phyloP scores from a whole-genome alignment of 2,329 filamentous ascomycete species.

The Gyromitra esculenta region DNA sequence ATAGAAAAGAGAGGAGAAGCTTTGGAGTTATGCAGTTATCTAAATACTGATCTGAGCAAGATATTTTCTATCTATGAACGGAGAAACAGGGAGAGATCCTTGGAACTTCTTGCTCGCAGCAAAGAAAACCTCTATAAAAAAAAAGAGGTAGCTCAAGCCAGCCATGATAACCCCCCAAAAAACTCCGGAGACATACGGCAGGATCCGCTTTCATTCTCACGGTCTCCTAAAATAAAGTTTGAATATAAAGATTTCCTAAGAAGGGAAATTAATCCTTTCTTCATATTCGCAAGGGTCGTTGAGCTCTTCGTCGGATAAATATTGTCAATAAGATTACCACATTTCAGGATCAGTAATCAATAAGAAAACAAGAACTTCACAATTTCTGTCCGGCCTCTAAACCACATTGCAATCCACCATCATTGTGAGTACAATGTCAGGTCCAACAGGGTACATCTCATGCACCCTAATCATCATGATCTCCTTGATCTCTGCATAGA shows the following conservation, averaged over 20 bases:
- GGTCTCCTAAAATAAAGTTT: background rate
- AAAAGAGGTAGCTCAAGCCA: background rate
- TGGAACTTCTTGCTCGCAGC: too few relatives aligned
- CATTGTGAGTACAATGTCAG: background rate
- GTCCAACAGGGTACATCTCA: background rate
- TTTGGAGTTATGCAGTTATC: too few relatives aligned
- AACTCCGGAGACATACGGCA: background rate
- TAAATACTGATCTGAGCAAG: too few relatives aligned
- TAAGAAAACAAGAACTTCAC: background rate
- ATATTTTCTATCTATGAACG: too few relatives aligned
- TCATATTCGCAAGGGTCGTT: background rate
- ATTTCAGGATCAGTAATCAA: background rate
- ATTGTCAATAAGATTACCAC: background rate
- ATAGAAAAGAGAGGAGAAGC: too few relatives aligned
- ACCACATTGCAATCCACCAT: background rate
- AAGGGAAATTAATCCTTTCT: background rate
- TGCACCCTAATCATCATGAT: background rate
- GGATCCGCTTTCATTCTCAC: background rate
- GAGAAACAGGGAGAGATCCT: too few relatives aligned
- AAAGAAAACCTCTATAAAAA: background rate
- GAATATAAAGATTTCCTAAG: background rate
- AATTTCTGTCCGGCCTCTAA: background rate
- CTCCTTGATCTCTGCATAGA: background rate
- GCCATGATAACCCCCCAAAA: background rate
- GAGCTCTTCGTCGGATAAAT: background rate